These are phyloP conservation scores for Naganishia liquefaciens DNA, from an alignment of 1,284 basidiomycete genomes.

Conservation along the genomic window DNA sequence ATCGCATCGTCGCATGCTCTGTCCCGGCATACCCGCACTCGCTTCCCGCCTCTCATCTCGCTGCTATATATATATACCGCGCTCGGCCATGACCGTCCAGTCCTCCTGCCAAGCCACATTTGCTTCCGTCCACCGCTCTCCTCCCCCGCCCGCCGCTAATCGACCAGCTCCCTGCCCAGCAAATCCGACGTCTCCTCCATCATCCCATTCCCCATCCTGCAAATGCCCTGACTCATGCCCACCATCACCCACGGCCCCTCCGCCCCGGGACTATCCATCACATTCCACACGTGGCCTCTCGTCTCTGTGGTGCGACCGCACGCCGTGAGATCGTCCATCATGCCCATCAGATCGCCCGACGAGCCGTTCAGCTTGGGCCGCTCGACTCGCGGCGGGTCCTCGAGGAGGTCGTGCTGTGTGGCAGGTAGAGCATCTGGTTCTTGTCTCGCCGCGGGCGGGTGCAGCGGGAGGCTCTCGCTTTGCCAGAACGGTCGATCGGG, in stretches of 20 bases:
- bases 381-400: too few relatives aligned
- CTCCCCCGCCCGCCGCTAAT: not conserved
- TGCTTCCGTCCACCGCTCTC: not conserved
- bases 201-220: constrained; percentile 9
- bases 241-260: not conserved
- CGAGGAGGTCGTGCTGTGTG: too few relatives aligned
- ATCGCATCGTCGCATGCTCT: not conserved
- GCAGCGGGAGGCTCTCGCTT: constrained; percentile 3
- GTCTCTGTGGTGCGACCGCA: not conserved
- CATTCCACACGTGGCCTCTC: constrained; percentile 2
- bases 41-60: not conserved
- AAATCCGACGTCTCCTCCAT: constrained; percentile 7
- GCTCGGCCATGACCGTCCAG: not conserved
- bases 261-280: not conserved
- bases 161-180: constrained; percentile 4
- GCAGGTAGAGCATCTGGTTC: not conserved
- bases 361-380: not conserved
- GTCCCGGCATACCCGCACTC: not conserved
- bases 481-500: constrained; percentile 10
- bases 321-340: constrained; percentile 18
- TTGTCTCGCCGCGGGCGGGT: not conserved
- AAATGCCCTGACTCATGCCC: constrained; percentile 12
- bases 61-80: too few relatives aligned
- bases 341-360: constrained; percentile 6
- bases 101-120: not conserved